These are phyloP conservation scores for Lipomyces sp. DNA, from an alignment of 805 yeast genomes.

Conservation along the genomic window DNA sequence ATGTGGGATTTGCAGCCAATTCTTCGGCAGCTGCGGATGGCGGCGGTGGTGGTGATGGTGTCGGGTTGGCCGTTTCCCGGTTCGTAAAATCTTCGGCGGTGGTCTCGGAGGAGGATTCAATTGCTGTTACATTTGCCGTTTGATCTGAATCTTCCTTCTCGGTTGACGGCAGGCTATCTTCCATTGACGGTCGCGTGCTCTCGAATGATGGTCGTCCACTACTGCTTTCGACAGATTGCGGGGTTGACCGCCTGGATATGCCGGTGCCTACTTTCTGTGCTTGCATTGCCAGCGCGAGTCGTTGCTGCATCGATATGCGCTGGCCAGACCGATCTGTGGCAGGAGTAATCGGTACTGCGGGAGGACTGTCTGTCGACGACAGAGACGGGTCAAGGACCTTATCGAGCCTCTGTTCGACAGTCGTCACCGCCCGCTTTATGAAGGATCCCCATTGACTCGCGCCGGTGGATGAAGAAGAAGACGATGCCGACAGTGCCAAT, in stretches of 20 bases:
- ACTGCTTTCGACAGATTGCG: not conserved
- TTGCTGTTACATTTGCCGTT: not conserved
- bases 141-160: not conserved
- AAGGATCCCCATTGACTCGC: constrained; percentile 42
- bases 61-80: not conserved
- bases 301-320: constrained; percentile 72
- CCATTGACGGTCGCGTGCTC: not conserved
- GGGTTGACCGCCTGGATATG: not conserved
- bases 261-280: constrained; percentile 21
- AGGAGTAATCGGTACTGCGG: not conserved
- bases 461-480: constrained; percentile 3
- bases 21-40: not conserved
- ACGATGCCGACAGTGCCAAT: not conserved
- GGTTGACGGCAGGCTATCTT: not conserved
- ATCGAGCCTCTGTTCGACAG: constrained; percentile 50
- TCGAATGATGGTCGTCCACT: constrained; percentile 12
- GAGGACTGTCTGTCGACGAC: constrained; percentile 7
- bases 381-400: constrained; percentile 44
- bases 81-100: not conserved
- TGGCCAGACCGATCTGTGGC: constrained; percentile 45
- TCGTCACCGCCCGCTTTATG: constrained; percentile 50
- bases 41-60: not conserved
- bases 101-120: not conserved
- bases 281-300: constrained; percentile 58
- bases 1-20: not conserved